Evolutionary conservation across 192 early-diverging fungal genomes (phyloP), one percentile per base, ranked within the genome.

Genomic region (Podila clonocystis): DNA sequence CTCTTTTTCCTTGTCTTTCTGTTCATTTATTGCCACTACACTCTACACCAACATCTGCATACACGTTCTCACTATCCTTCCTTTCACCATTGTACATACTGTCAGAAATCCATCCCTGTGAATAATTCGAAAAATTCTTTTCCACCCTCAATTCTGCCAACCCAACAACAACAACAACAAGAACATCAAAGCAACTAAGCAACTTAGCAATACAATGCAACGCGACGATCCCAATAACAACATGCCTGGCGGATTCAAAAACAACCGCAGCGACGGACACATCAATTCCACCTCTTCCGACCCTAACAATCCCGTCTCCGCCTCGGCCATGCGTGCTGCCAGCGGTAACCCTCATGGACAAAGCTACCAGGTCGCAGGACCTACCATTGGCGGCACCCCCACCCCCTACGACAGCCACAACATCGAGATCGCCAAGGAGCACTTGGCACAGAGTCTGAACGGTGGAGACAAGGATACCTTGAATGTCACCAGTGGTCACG

Each of bases 171-270:
- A 19, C 5, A 15, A 13, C 24, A 3, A 22, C 19, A 20, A 33
- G 2, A 22, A 28, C 50, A 62, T 26, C 19, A 28, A 58, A 58
- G 7, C 45, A 15, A 50, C 26, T 12, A 28, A 28, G 1, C 1
- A 20, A 0, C n/a, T 4, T 29, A 41, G 2, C 22, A 20, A 33
- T 3, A 38, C 0, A 62, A 78, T 78, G 75, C 75, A 78, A 30
- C 59, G 65, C 19, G 65, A 72, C 34, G 60, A 63, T 12, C 49
- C 58, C 5, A 58, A 57, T 34, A 29, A 67, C 22, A 38, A 67
- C 36, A 78, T 72, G 68, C 75, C 74, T n/a, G 75, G 75, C 55
- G 64, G 59, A 9, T 78, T 67, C 69, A 78, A 78, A 22, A 19
- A 33, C 13, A 48, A 22, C 52, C 31, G 66, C 20, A 41, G 15